These are phyloP conservation scores for Boletus sp. DNA, from an alignment of 1,284 basidiomycete species.

Conservation along the genomic window DNA sequence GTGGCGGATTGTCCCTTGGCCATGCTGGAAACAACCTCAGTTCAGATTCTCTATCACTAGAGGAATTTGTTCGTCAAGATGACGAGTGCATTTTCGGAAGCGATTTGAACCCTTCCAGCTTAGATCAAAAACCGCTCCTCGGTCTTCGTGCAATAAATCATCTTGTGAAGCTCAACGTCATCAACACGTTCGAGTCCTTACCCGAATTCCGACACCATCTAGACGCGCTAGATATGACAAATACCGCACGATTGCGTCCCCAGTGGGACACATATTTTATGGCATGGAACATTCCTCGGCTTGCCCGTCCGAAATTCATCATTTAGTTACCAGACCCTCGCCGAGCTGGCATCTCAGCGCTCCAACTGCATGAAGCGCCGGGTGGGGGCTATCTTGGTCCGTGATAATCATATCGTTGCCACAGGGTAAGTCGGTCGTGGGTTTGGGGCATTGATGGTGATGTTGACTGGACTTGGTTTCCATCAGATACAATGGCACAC, in stretches of 20 bases:
- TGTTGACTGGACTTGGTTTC: constrained; percentile 7
- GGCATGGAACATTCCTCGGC: constrained; percentile 44
- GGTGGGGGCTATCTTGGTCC: constrained; percentile 89
- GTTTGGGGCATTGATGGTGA: background rate
- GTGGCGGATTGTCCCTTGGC: background rate
- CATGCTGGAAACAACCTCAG: constrained; percentile 18
- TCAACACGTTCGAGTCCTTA: constrained; percentile 65
- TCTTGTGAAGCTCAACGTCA: constrained; percentile 61
- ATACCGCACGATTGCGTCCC: constrained; percentile 75
- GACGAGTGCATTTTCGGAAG: constrained; percentile 57
- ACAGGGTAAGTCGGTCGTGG: constrained; percentile 60
- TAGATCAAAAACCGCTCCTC: constrained; percentile 4
- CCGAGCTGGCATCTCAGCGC: constrained; percentile 79
- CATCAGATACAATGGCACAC: constrained; percentile 96
- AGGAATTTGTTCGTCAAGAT: constrained; percentile 62
- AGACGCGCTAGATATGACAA: constrained; percentile 62
- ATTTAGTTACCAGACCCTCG: constrained; percentile 60
- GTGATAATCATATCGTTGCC: constrained; percentile 84
- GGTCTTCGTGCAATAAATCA: constrained; percentile 46
- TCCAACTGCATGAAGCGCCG: constrained; percentile 99
- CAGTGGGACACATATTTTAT: constrained; percentile 96
- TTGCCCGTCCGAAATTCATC: constrained; percentile 4
- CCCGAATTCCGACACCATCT: constrained; percentile 60
- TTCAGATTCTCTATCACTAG: constrained; percentile 45
- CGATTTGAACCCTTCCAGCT: background rate